Base-by-base conservation (phyloP, 129 eudicot species). In the Flaveria linearis region DNA sequence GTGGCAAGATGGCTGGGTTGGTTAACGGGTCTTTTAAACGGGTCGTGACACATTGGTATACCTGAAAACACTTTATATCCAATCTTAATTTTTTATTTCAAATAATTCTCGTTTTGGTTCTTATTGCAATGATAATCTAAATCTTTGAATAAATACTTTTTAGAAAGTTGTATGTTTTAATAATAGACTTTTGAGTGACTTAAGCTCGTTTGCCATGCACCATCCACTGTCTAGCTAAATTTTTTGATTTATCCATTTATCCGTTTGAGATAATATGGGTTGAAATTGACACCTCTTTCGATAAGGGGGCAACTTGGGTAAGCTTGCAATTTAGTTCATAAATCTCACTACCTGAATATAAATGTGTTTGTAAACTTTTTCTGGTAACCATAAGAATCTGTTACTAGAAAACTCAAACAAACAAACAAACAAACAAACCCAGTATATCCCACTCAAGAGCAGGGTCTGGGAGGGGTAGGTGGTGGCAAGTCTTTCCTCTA, bases 1-100 rank as follows among this genome's bases (percentile, higher is more conserved):
- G 53, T 13, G 30, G 26, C 30, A 73, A 56, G 15, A 57, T 73
- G 55, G 53, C 8, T 8, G 14, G 77, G 43, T 39, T 18, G 77
- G 77, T 46, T 57, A 55, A 14, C 18, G 3, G 42, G 17, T 30
- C 36, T 30, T 30, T 30, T 30, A 16, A 57, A 36, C 0, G 12
- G 42, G 17, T 41, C 3, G 18, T 2, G 17, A 4, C 42, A 61
- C 68, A 25, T 61, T 4, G 41, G 18, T 28, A 61, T 3, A 61
- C 68, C 68, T 22, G 30, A 9, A 57, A 57, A 57, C 30, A 57
- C 68, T 61, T 57, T 12, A 25, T 23, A 25, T 58, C 1, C 15
- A 2, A 0, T 23, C 5, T 8, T 58, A 57, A 2, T 10, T 0
- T 23, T 2, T 23, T 23, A 1, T 9, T 58, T 20, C 3, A 23